Base-by-base conservation (phyloP, 768 basidiomycete species). In the Royoungia palumana region DNA sequence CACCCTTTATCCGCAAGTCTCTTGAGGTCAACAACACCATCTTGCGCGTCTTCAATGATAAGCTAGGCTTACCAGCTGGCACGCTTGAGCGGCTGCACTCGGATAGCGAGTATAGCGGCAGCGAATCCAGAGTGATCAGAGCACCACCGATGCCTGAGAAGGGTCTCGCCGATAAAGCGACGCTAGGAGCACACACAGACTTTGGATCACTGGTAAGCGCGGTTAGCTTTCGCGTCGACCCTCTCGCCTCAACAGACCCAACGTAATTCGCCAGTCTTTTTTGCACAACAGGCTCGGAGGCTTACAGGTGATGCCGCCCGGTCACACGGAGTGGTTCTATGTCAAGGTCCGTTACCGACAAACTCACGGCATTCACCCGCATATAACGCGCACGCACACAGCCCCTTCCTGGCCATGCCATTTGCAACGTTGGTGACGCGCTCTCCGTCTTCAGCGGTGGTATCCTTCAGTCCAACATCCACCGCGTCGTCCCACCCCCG, bases 271-370 rank as follows among this genome's bases (percentile, higher is more conserved):
- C 24, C 49, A 83, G 79, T 81, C 82, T 0, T 80, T 87, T 69
- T 68, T 88, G 48, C 82, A 86, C 57, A 87, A 87, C 59, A 75
- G 74, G 2, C 75, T 87, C 0, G 85, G 86, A 4, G 86, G 86
- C 0, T 68, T 88, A 4, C 86, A 87, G 51, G 84, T 87, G 0
- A 70, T 85, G 40, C 75, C 76, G 1, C 84, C 83, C 1, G 82
- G 80, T 13, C 59, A 74, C 6, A 76, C 81, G 21, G 63, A 75
- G 19, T 88, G 86, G 86, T 78, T 79, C 59, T 87, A 86, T 53
- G 71, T 87, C 56, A 79, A 77, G 74, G 84, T 77, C 40, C 9
- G 53, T 13, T 16, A 14, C 32, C 32, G 14, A 32, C 16, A 32
- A 2, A 16, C 30, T 30, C 32, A 32, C 32, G 14, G 14, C 16